These are phyloP conservation scores for Cladosporium phlei DNA, from an alignment of 2,329 filamentous ascomycete genomes.

Conservation along the genomic window DNA sequence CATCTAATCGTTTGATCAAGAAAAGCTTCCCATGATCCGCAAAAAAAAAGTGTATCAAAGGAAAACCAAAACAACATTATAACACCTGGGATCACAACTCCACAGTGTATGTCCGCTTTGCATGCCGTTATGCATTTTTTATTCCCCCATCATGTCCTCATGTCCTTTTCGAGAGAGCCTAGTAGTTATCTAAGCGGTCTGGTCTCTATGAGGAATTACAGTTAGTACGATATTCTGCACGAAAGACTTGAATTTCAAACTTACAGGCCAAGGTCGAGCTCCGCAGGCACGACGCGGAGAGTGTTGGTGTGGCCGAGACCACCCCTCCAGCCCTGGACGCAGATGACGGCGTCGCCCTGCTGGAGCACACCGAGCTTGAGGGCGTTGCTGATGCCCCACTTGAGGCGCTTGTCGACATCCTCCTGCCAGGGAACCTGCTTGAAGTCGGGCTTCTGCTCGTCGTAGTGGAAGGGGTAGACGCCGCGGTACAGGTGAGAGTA, in stretches of 20 bases:
- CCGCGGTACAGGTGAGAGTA: constrained; percentile 95
- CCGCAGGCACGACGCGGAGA: constrained; percentile 48
- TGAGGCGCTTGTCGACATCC: constrained; percentile 94
- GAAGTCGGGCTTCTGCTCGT: constrained; percentile 92
- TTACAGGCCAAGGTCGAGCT: constrained; percentile 45
- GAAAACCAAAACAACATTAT: constrained; percentile 1
- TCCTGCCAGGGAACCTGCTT: constrained; percentile 92
- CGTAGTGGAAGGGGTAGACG: constrained; percentile 95
- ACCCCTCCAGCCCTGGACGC: constrained; percentile 87
- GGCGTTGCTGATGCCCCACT: constrained; percentile 89
- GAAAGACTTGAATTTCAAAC: too few species aligned
- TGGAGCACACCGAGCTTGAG: constrained; percentile 73
- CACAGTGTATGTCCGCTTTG: background rate
- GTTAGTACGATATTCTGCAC: too few species aligned
- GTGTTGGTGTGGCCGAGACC: constrained; percentile 92
- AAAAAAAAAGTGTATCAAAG: constrained; percentile 4
- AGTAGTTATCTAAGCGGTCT: constrained; percentile 8
- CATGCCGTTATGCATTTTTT: background rate
- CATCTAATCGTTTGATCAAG: too few species aligned
- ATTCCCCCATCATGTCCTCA: background rate
- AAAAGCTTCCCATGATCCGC: too few species aligned
- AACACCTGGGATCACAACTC: background rate
- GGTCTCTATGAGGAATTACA: background rate
- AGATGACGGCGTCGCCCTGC: constrained; percentile 70
- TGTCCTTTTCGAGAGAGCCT: constrained; percentile 1